Evolutionary conservation across 2,329 filamentous ascomycete species (phyloP), one percentile per base, ranked within the genome.

Genomic region (Penicillium sp.): DNA sequence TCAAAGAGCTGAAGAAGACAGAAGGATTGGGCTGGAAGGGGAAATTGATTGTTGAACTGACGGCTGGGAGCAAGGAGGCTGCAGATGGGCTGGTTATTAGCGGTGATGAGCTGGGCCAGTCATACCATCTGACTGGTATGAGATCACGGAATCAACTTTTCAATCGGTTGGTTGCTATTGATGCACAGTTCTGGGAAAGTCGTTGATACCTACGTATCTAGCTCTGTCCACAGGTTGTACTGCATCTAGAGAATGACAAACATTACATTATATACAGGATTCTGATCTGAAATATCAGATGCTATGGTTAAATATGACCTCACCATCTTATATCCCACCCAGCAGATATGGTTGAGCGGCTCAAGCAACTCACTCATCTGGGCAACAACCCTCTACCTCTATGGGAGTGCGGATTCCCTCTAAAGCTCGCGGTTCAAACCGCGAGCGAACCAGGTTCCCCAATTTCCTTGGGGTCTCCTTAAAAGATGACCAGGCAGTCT

Each of bases 11-110:
- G 51, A 88, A 86, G 71, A 95, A 95, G 74, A 78, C 92, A 2
- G 90, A 90, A 5, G 90, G 90, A 0, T 79, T 92, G 35, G 89
- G 90, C 0, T 95, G 90, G 90, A 95, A 94, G 74, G 85, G 86
- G 1, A 93, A 91, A 76, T 75, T 94, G 48, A 81, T 94, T 2
- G 88, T 94, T 1, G 89, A 90, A 0, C 91, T 90, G 89, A 86
- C 88, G 1, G 81, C 90, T 66, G 66, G 69, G 4, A 83, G 85
- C 0, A 81, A 85, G 46, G 86, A 92, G 70, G 84, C 94, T 31
- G 85, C 87, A 0, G 90, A 94, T 75, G 89, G 89, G 0, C 64
- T 95, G 61, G 80, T 89, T 61, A 83, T 93, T 61, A 77, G 77
- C 26, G 85, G 85, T n/a, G 78, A 78, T 52, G 74, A 74, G 34